Evolutionary conservation across 169 alveolate species (phyloP).

Genomic region (Plasmodium gallinaceum): DNA sequence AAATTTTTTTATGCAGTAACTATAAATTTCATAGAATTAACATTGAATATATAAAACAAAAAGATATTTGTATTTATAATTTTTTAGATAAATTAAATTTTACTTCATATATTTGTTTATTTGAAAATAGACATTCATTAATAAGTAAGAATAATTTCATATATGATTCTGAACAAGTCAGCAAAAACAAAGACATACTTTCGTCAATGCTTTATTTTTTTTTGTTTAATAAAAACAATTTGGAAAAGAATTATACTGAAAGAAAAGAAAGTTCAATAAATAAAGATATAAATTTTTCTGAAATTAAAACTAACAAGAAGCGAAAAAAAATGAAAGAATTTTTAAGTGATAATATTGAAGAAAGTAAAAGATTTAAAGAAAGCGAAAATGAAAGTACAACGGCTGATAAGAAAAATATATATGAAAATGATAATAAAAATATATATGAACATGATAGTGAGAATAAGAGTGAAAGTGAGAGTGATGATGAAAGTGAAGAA

Average conservation of each 20-base stretch:
- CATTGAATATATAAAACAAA: conserved; percentile 46
- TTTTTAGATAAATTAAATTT: conserved; percentile 53
- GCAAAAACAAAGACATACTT: conserved; percentile 27
- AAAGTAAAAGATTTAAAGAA: neutral
- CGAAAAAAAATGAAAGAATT: neutral
- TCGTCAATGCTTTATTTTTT: conserved; percentile 62
- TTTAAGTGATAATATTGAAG: neutral
- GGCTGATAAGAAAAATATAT: conserved; percentile 2
- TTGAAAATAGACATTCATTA: conserved; percentile 38
- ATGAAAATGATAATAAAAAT: conserved; percentile 52
- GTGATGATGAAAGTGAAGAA: neutral
- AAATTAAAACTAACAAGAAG: neutral
- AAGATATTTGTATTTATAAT: conserved; percentile 17
- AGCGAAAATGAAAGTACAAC: neutral
- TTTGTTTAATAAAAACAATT: conserved; percentile 19
- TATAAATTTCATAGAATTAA: conserved; percentile 40
- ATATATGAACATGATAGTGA: conserved; percentile 9
- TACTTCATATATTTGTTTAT: conserved; percentile 48
- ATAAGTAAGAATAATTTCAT: conserved; percentile 44
- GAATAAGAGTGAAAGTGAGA: neutral
- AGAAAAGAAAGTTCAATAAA: neutral
- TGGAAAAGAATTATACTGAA: conserved; percentile 6
- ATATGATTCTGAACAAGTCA: conserved; percentile 29
- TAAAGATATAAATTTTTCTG: neutral
- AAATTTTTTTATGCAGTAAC: conserved; percentile 47